These are phyloP conservation scores for Cunninghamia lanceolata DNA, from an alignment of 75 land plant species.

Conservation along the genomic window DNA sequence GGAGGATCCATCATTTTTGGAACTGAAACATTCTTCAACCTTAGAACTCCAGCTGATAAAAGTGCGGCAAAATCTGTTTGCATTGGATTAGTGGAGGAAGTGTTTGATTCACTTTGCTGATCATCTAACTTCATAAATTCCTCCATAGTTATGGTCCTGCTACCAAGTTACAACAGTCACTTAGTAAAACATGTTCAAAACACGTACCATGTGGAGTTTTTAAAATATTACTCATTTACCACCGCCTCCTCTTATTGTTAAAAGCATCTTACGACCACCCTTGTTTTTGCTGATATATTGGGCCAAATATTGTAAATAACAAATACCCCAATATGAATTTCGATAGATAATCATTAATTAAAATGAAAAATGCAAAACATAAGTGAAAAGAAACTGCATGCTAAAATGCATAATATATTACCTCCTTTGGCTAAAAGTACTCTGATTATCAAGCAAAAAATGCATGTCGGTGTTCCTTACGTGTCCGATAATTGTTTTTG, in stretches of 20 bases:
- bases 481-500: slow-evolving; percentile 37
- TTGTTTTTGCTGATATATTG: too few relatives aligned
- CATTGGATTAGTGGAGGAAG: neutral
- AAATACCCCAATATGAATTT: too few relatives aligned
- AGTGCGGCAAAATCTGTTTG: slow-evolving; percentile 39
- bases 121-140: slow-evolving; percentile 40
- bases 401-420: slow-evolving; percentile 2
- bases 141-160: slow-evolving; percentile 23
- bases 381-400: neutral
- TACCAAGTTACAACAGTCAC: neutral
- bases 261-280: neutral
- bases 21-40: slow-evolving; percentile 20
- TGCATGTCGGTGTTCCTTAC: slow-evolving; percentile 39
- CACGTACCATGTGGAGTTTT: neutral
- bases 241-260: too few relatives aligned
- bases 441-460: slow-evolving; percentile 46
- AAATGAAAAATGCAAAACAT: neutral
- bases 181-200: neutral
- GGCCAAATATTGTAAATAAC: too few relatives aligned
- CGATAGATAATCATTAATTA: neutral
- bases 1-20: slow-evolving; percentile 40
- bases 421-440: slow-evolving; percentile 42
- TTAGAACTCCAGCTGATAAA: slow-evolving; percentile 35
- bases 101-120: neutral
- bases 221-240: neutral